phyloP scores from a whole-genome alignment of 1,284 basidiomycete species.

The Cutaneotrichosporon sp. region DNA sequence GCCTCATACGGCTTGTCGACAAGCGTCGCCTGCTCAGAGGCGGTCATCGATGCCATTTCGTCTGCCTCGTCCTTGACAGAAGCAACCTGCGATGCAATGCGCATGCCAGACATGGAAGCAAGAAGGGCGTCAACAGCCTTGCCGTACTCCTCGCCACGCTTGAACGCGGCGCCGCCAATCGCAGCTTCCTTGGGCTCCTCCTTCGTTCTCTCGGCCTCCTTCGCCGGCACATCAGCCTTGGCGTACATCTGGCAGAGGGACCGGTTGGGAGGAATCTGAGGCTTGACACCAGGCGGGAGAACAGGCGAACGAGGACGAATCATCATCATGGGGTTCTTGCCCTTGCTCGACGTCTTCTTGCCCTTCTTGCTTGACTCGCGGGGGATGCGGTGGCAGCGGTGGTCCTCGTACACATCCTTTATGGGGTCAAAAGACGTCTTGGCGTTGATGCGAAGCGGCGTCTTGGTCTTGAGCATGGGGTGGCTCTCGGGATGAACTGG shows the following conservation, averaged over 20 bases:
- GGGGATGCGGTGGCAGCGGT: conserved; percentile 10
- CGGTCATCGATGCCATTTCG: conserved; percentile 2
- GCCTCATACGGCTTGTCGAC: background rate
- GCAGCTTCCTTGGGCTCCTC: background rate
- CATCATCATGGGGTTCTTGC: background rate
- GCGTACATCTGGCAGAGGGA: too few species aligned
- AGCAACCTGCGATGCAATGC: background rate
- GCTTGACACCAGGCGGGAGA: background rate
- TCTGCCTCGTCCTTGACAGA: conserved; percentile 13
- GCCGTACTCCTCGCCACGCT: conserved; percentile 14
- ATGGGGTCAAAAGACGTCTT: conserved; percentile 25
- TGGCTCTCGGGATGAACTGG: conserved; percentile 67
- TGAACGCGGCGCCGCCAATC: background rate
- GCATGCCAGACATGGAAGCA: conserved; percentile 1
- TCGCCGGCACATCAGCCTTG: background rate
- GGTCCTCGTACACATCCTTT: conserved; percentile 18
- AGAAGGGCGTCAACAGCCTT: conserved; percentile 14
- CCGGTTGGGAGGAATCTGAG: too few species aligned
- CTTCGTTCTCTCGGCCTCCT: background rate
- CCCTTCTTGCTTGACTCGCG: conserved; percentile 1
- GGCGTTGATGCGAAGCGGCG: conserved; percentile 34
- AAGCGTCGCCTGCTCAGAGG: background rate
- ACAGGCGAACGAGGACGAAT: too few species aligned
- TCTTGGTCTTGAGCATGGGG: conserved; percentile 71
- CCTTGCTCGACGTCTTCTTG: background rate